Percentiles rank a stretch among this genome's conserved stretches.
These are phyloP conservation scores for Penstemon davidsonii DNA, from an alignment of 257 asterid genomes.

Conservation along the genomic window DNA sequence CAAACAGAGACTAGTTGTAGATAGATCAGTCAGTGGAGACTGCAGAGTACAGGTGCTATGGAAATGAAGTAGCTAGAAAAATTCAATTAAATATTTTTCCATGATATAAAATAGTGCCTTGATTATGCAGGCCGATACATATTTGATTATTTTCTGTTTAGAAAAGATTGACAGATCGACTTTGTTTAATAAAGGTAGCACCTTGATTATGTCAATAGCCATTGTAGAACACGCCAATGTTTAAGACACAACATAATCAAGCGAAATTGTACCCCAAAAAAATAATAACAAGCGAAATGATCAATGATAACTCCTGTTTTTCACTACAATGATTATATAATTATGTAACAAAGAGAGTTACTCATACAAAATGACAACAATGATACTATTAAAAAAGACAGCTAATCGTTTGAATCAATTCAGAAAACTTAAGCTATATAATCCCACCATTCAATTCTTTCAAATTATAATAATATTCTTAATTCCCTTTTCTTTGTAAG, in stretches of 20 bases:
- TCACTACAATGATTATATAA: not conserved
- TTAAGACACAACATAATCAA: constrained; percentile 12
- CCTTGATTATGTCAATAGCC: constrained; percentile 25
- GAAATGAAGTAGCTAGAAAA: not conserved
- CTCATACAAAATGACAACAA: constrained; percentile 19
- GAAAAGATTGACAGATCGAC: too few relatives aligned
- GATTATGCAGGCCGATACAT: not conserved
- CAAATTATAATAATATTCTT: not conserved
- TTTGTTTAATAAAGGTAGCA: not conserved
- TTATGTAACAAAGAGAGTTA: constrained; percentile 24
- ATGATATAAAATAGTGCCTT: not conserved
- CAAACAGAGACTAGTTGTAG: too few relatives aligned
- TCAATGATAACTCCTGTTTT: constrained; percentile 21
- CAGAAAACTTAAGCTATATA: constrained; percentile 23
- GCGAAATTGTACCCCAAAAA: not conserved
- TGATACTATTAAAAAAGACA: constrained; percentile 28
- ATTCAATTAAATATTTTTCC: too few relatives aligned
- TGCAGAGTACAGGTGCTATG: not conserved
- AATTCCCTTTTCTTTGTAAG: not conserved
- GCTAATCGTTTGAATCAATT: constrained; percentile 48
- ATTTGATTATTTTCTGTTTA: too few relatives aligned
- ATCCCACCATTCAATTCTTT: not conserved
- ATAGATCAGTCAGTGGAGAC: not conserved
- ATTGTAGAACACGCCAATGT: constrained; percentile 29
- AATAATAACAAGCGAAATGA: constrained; percentile 17